Evolutionary conservation across 306 rosid species (phyloP).

Genomic region (Trichosanthes truncata): DNA sequence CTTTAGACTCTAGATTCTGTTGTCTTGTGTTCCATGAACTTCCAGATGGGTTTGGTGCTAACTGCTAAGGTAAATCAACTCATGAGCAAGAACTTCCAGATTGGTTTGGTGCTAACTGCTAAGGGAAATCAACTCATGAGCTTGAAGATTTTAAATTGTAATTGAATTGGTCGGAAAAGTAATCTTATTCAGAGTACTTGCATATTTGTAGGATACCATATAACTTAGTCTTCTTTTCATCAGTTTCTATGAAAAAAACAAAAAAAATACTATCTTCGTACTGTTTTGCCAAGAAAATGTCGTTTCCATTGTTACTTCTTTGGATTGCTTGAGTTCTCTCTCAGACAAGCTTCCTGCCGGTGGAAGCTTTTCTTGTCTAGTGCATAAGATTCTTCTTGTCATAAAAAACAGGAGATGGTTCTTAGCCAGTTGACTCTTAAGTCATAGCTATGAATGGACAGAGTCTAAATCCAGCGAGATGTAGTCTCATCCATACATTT

Average conservation of each 20-base stretch:
- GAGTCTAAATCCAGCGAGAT: slow-evolving; percentile 7
- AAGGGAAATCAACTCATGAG: neutral
- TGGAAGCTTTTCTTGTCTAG: neutral
- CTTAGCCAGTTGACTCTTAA: neutral
- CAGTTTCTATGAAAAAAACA: no score
- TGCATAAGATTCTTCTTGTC: neutral
- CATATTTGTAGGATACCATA: no score
- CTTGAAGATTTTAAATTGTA: neutral
- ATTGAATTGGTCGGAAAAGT: neutral
- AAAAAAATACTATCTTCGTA: no score
- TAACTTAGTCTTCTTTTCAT: no score
- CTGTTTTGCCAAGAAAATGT: no score
- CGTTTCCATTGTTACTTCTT: neutral
- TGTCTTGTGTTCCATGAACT: neutral
- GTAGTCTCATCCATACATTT: neutral
- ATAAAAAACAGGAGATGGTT: neutral
- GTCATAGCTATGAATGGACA: neutral
- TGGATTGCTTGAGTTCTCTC: neutral
- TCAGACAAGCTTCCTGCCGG: neutral
- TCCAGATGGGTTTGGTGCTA: neutral
- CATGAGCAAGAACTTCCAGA: no score
- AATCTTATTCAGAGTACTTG: no score
- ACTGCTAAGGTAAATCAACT: neutral
- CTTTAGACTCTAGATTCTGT: no score
- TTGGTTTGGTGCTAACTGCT: no score